Base-by-base conservation (phyloP, 257 asterid species). In the Gentiana macrophylla region DNA sequence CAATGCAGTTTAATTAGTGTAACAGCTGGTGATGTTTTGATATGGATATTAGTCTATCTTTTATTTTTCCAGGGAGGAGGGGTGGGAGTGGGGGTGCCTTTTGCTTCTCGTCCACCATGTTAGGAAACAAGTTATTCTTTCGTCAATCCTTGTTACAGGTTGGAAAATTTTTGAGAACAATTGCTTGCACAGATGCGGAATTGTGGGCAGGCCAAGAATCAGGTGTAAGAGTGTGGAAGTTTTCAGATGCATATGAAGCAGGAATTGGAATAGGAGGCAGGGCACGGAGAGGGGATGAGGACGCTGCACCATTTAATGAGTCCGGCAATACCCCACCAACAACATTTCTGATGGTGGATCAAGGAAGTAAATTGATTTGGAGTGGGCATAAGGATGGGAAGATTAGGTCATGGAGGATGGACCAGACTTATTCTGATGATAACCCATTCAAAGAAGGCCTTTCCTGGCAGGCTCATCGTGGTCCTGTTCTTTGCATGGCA, bases 381-480 rank as follows among this genome's bases (percentile, higher is more conserved):
- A 92, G 94, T 49, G 98, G 95, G 51, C 98, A 92, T 48, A 92
- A 83, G 78, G 98, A 92, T 66, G 97, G 98, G 33, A 88, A 72
- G 73, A 80, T 88, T 35, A 74, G 91, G 68, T 81, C 94, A 9
- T 92, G 98, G 98, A 92, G 71, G 78, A 83, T 80, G 84, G 94
- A 87, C 65, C 80, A 73, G 50, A 53, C 79, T 50, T 72, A 74
- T 77, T 73, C 92, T 6, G 79, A 70, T 15, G 89, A 79, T 33
- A 54, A 67, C 38, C 70, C 72, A 67, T 83, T 88, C 65, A 83
- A 75, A 67, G 98, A 92, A 69, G 74, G 94, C 63, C 93, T 88
- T 68, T 77, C 79, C 35, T 92, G 97, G 97, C 94, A 85, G 71
- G 98, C 97, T 53, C 97, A 92, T 53, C 84, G 88, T 12, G 90